Conservation (phyloP, 225 moss, liverwort and hornwort genomes). For the Bryum argenteum region DNA sequence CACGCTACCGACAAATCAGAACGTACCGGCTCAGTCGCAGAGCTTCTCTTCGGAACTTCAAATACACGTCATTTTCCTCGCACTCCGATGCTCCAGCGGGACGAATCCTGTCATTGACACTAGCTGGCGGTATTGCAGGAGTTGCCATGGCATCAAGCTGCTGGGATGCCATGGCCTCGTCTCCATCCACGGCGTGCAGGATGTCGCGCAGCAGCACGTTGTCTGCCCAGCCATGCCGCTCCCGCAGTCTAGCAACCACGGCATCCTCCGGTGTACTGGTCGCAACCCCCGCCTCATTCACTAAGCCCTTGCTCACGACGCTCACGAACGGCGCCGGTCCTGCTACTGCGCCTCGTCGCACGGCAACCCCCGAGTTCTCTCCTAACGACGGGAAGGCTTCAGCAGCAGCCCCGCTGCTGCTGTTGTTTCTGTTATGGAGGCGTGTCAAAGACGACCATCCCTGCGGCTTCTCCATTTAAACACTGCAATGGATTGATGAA, state of each 20-base stretch:
- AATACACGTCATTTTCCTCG: conserved; percentile 56
- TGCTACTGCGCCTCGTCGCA: background rate
- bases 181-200: conserved; percentile 45
- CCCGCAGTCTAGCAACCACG: conserved; percentile 38
- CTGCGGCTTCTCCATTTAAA: conserved; percentile 50
- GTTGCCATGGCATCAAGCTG: conserved; percentile 52
- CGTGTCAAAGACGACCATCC: conserved; percentile 63
- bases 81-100: conserved; percentile 31
- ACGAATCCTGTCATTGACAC: conserved; percentile 15
- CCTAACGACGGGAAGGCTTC: conserved; percentile 49
- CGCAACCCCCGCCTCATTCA: background rate
- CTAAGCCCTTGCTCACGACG: conserved; percentile 40
- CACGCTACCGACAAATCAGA: background rate
- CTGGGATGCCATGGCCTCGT: conserved; percentile 43
- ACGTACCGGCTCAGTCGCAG: conserved; percentile 55
- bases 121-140: conserved; percentile 5
- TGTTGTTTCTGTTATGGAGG: conserved; percentile 14
- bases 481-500: conserved; percentile 3
- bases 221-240: conserved; percentile 56
- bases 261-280: conserved; percentile 23
- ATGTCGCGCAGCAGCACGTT: conserved; percentile 51
- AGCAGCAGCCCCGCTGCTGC: background rate
- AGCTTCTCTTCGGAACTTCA: conserved; percentile 54
- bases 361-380: conserved; percentile 1
- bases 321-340: conserved; percentile 38